Evolutionary conservation across 441 rosid genomes (phyloP), one percentile per base, ranked within the genome.

Genomic region (Pelargonium fulgidum): DNA sequence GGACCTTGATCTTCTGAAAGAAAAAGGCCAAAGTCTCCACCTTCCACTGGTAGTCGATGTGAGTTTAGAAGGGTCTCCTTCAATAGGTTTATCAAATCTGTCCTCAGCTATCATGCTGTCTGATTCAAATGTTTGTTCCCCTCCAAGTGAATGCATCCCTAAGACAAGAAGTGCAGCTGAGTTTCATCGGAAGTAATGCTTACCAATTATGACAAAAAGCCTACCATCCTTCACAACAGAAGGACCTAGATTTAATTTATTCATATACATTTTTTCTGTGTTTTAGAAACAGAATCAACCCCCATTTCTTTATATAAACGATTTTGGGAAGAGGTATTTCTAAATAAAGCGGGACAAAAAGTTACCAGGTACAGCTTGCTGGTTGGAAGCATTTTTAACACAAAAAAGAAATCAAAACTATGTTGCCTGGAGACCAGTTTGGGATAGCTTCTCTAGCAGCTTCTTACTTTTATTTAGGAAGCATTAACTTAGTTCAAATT

Each of bases 21-120:
- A 78, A 83, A 94, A 90, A 70, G 99, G 99, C 98, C 97, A 92
- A 71, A 93, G 76, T 70, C 81, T 80, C 99, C 99, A 92, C 80
- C 89, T 85, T 79, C 87, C 94, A 70, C 78, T 70, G 14, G 71
- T 54, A 14, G 82, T 75, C 73, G 75, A 73, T 69, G 48, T 64
- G 63, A 64, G 62, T 72, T 85, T 78, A 66, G 84, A 79, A 71
- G 82, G 74, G 75, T 77, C 74, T 66, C 78, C 87, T 74, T 68
- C 82, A 67, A 75, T 56, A 70, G 78, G 64, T 70, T 78, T 79
- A 79, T 81, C 85, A 66, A 68, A 80, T 70, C 19, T 33, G 62
- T 86, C 90, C 80, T 87, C 82, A 59, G 75, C 81, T 74, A 84
- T 84, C 88, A 82, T 81, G 73, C 88, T 87, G 74, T 87, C 80